phyloP scores from a whole-genome alignment of 2,329 filamentous ascomycete genomes.

The Aspergillus floridensis region DNA sequence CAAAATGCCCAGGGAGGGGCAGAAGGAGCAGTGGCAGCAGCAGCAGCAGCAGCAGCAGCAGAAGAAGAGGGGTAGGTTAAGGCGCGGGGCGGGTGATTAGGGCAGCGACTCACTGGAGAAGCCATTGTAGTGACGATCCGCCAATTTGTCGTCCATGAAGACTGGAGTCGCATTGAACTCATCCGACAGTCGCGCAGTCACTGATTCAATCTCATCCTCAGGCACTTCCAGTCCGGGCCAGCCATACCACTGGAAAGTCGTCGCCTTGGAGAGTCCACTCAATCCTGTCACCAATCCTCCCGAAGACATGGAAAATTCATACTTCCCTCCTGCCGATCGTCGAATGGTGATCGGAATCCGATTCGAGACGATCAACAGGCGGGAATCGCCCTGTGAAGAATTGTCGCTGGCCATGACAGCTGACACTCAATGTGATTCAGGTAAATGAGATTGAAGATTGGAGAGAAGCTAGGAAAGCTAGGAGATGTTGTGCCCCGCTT shows the following conservation, averaged over 20 bases:
- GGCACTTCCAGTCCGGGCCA: conserved; percentile 94
- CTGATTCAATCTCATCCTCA: conserved; percentile 70
- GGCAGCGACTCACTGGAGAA: conserved; percentile 76
- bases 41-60: not conserved
- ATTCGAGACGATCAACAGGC: conserved; percentile 84
- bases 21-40: not conserved
- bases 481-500: conserved; percentile 1
- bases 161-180: conserved; percentile 88
- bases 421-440: not conserved
- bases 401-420: conserved; percentile 36
- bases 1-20: not conserved
- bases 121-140: conserved; percentile 95
- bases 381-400: conserved; percentile 55
- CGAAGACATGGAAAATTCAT: conserved; percentile 94
- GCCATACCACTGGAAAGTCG: conserved; percentile 96
- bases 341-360: conserved; percentile 96
- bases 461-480: not conserved
- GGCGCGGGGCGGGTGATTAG: not conserved
- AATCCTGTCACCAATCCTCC: conserved; percentile 94
- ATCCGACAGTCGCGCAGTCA: conserved; percentile 76
- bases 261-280: conserved; percentile 86
- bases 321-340: conserved; percentile 84
- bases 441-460: not conserved
- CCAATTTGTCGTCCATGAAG: conserved; percentile 89
- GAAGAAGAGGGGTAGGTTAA: not conserved